phyloP scores from a whole-genome alignment of 1,139 yeast genomes.

The Suzukiozyma palmioleophila region DNA sequence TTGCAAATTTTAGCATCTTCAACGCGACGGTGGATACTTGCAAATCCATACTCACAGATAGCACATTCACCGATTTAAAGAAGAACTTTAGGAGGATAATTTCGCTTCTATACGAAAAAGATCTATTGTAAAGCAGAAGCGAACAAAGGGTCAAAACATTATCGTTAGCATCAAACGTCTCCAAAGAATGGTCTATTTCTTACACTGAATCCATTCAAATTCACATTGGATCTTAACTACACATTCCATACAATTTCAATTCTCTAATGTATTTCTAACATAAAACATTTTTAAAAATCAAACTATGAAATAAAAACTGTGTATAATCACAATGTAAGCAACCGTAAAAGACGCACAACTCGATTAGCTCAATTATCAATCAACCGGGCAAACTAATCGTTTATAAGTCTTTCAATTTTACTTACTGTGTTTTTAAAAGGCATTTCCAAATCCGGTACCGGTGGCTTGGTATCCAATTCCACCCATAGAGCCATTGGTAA shows the following conservation, averaged over 20 bases:
- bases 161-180: too few relatives aligned
- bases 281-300: constrained; percentile 1
- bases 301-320: constrained; percentile 3
- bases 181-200: too few relatives aligned
- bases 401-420: neutral
- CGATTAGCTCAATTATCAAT: neutral
- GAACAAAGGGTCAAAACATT: too few relatives aligned
- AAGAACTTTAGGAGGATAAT: constrained; percentile 16
- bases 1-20: constrained; percentile 6
- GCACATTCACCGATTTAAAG: constrained; percentile 14
- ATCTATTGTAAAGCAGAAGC: constrained; percentile 7
- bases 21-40: constrained; percentile 10
- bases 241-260: neutral
- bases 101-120: constrained; percentile 10
- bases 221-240: too few relatives aligned
- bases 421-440: constrained; percentile 22
- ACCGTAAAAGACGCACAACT: neutral
- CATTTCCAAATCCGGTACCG: constrained; percentile 51
- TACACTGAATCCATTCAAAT: too few relatives aligned
- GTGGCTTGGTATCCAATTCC: constrained; percentile 60
- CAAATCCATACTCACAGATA: constrained; percentile 15
- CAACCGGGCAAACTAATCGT: neutral
- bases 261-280: constrained; percentile 3
- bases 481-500: constrained; percentile 54
- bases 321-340: constrained; percentile 1